Evolutionary conservation across 2,329 filamentous ascomycete species (phyloP).

Genomic region (Fusarium haematococcum): DNA sequence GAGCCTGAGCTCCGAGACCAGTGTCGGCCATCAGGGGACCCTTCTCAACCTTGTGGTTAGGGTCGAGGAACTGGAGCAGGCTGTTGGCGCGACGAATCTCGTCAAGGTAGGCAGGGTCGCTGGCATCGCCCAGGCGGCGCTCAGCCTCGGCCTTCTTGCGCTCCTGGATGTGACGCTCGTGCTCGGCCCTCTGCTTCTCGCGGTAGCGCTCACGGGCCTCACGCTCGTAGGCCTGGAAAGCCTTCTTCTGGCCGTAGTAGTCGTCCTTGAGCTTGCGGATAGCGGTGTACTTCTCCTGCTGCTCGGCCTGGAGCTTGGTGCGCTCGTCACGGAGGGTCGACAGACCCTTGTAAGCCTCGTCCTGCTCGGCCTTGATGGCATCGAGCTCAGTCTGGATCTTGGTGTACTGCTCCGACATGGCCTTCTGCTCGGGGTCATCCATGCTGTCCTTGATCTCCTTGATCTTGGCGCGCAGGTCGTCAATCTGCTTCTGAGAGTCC

Average conservation of each 20-base stretch:
- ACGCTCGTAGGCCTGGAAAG: conserved; percentile 85
- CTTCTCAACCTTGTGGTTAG: conserved; percentile 75
- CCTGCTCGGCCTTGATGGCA: conserved; percentile 89
- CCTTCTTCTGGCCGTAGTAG: conserved; percentile 85
- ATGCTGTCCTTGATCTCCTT: conserved; percentile 88
- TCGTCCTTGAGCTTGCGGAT: conserved; percentile 91
- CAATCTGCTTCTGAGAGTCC: conserved; percentile 87
- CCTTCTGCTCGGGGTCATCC: conserved; percentile 92
- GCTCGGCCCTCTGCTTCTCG: conserved; percentile 85
- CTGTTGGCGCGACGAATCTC: conserved; percentile 92
- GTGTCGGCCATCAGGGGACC: conserved; percentile 72
- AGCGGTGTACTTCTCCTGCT: conserved; percentile 85
- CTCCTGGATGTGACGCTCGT: conserved; percentile 77
- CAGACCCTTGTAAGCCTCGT: conserved; percentile 89
- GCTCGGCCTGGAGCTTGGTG: conserved; percentile 83
- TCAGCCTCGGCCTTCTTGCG: conserved; percentile 81
- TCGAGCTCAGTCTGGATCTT: conserved; percentile 90
- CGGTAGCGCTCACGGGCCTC: conserved; percentile 81
- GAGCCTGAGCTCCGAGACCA: conserved; percentile 81
- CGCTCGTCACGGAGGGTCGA: conserved; percentile 87
- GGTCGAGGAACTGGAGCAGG: conserved; percentile 92
- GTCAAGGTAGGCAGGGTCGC: conserved; percentile 88
- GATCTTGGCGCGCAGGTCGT: conserved; percentile 87
- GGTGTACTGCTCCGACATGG: conserved; percentile 86
- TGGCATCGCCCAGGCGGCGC: conserved; percentile 82